Evolutionary conservation across 2,329 filamentous ascomycete genomes (phyloP), one percentile per base, ranked within the genome.

Genomic region (Talaromyces marneffei): DNA sequence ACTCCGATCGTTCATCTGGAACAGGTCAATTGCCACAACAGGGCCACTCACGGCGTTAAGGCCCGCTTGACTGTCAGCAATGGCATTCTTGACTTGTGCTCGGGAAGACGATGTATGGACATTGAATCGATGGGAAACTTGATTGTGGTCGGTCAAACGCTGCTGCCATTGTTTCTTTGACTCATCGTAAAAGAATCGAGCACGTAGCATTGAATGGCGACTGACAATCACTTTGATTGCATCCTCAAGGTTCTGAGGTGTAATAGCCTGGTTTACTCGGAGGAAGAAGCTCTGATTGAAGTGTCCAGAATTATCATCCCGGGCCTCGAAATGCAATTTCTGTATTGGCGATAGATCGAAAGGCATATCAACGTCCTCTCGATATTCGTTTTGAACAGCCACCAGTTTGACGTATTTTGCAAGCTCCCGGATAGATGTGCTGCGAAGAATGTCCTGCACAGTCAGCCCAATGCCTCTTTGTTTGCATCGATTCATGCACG

Each of bases 391-490:
- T 37, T 71, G 70, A 52, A 65, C 66, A n/a, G 67, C 65, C 37
- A 74, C 69, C 10, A 68, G 62, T 35, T 70, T 74, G 3, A 68
- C 71, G 12, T 67, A 70, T 1, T 65, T 65, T 4, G 74, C 72
- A 40, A 77, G 62, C 10, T 75, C 72, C 25, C 64, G 67, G 37
- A 82, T 78, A 1, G 79, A 81, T 62, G 77, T 79, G 68, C 77
- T 77, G 16, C 75, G 77, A 33, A 82, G 69, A 2, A 82, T 74
- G 25, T 81, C 78, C 64, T 80, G 79, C 10, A 82, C 78, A 10
- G 74, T 78, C 25, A 81, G 68, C 12, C 75, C 73, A 61, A 81
- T 70, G 1, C 77, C 78, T 37, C 71, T 68, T 65, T 79, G 79
- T 53, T 78, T 79, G 63, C 77, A 80, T 37, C 78, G 72, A 2